phyloP scores from a whole-genome alignment of 2,329 filamentous ascomycete species.

The Leptodontidium sp. region DNA sequence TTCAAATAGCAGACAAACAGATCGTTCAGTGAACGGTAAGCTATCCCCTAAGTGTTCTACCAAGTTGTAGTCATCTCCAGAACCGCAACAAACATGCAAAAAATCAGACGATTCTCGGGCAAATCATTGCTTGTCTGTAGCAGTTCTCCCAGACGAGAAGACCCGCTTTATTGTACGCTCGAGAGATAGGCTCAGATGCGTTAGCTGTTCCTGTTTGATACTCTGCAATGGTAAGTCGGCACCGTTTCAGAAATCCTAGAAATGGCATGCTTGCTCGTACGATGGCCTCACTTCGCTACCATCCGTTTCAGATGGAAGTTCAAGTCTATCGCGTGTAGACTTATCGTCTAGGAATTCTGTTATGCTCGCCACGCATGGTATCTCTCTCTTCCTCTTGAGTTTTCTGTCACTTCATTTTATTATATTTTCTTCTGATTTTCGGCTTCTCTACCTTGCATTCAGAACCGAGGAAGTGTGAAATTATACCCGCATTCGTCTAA shows the following conservation, averaged over 20 bases:
- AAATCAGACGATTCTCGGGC: constrained; percentile 27
- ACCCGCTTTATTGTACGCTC: too few relatives aligned
- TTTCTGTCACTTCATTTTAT: neutral
- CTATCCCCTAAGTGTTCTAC: neutral
- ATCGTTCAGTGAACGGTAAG: neutral
- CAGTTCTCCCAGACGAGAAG: neutral
- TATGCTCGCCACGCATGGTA: neutral
- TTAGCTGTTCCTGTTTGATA: constrained; percentile 4
- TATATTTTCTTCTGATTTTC: neutral
- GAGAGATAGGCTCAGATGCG: neutral
- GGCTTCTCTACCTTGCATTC: too few relatives aligned
- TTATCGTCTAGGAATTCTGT: neutral
- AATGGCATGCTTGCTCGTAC: constrained; percentile 17
- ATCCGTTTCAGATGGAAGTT: neutral
- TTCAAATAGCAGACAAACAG: neutral
- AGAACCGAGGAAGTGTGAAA: too few relatives aligned
- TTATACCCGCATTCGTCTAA: too few relatives aligned
- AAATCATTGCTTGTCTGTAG: constrained; percentile 18
- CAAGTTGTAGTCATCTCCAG: neutral
- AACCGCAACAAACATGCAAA: too few relatives aligned
- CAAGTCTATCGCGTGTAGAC: neutral
- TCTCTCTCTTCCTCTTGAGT: neutral
- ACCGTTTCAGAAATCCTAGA: constrained; percentile 23
- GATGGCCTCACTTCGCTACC: constrained; percentile 7
- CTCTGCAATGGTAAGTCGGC: constrained; percentile 4